phyloP scores from a whole-genome alignment of 2,329 filamentous ascomycete species.

The Emmonsia crescens region DNA sequence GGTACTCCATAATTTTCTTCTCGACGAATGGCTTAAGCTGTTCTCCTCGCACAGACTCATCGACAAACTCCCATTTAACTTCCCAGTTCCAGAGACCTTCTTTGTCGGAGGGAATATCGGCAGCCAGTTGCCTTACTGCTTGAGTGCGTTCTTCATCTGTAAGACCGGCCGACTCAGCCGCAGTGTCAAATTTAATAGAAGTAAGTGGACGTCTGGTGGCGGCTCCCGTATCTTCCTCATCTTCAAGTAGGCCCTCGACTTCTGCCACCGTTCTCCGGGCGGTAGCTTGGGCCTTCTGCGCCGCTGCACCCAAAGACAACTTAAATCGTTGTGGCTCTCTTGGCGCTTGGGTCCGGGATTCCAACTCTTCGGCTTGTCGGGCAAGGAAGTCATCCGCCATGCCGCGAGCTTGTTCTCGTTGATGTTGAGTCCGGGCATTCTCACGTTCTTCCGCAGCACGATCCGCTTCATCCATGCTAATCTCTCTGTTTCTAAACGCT shows the following conservation, averaged over 20 bases:
- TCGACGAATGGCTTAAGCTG: constrained; percentile 91
- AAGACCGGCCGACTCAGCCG: constrained; percentile 55
- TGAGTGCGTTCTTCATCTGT: constrained; percentile 79
- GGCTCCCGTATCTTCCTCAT: constrained; percentile 73
- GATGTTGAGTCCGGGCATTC: constrained; percentile 54
- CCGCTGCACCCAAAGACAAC: constrained; percentile 79
- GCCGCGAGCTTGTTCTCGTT: constrained; percentile 67
- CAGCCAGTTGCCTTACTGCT: constrained; percentile 69
- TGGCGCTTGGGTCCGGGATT: constrained; percentile 32
- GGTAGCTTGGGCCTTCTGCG: constrained; percentile 56
- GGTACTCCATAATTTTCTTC: constrained; percentile 94
- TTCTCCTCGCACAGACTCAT: constrained; percentile 67
- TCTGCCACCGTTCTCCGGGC: constrained; percentile 76
- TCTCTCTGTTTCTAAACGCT: constrained; percentile 61
- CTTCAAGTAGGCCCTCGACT: constrained; percentile 86
- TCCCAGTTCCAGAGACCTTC: constrained; percentile 85
- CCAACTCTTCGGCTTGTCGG: constrained; percentile 68
- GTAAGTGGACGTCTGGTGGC: constrained; percentile 64
- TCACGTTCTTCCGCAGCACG: constrained; percentile 69
- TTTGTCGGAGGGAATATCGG: constrained; percentile 80
- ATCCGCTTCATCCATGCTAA: constrained; percentile 69
- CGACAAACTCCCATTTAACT: constrained; percentile 85
- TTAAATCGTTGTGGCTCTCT: constrained; percentile 69
- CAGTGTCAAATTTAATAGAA: constrained; percentile 70
- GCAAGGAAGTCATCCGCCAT: constrained; percentile 88